Evolutionary conservation across 306 rosid genomes (phyloP), one percentile per base, ranked within the genome.

Genomic region (Hippophae gyantsensis): DNA sequence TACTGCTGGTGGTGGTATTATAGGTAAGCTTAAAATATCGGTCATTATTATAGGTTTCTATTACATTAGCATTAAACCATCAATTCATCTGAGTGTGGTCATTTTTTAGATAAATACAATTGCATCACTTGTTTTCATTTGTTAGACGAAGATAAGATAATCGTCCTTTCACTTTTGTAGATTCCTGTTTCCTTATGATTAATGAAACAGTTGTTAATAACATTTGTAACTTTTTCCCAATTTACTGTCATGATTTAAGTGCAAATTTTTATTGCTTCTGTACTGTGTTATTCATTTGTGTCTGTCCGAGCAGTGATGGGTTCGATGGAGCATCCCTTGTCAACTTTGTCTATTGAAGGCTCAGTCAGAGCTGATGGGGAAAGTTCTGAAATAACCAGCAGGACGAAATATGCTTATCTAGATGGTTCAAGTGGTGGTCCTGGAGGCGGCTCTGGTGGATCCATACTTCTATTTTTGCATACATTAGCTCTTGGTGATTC

Each of bases 371-470:
- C 95, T 12, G 89, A 93, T 70, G 99, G 99, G 68, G 95, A 75
- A 62, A 76, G 59, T 75, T 84, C 74, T 78, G 77, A 82, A 46
- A 72, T 73, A 65, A 74, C 64, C 48, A 43, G 55, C 50, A 44
- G 44, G 69, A 68, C 14, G 48, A 72, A 60, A 3, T 55, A 66
- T 67, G 18, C 74, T 23, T 27, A 40, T 64, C 57, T 59, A 57
- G 74, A 74, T 70, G 75, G 66, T 63, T 68, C 65, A 25, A 78
- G 66, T 71, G 88, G 79, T 58, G 89, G 81, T 57, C 90, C 90
- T 48, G 99, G 99, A 38, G 99, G 99, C 68, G 99, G 94, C 55
- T 93, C 99, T 73, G 99, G 99, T 68, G 99, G 99, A 64, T 77
- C 90, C 57, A 54, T 93, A 61, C 94, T 93, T 58, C 14, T 86